Conservation (phyloP, 148 eudicot species). For the Rhododendron ferrugineum region DNA sequence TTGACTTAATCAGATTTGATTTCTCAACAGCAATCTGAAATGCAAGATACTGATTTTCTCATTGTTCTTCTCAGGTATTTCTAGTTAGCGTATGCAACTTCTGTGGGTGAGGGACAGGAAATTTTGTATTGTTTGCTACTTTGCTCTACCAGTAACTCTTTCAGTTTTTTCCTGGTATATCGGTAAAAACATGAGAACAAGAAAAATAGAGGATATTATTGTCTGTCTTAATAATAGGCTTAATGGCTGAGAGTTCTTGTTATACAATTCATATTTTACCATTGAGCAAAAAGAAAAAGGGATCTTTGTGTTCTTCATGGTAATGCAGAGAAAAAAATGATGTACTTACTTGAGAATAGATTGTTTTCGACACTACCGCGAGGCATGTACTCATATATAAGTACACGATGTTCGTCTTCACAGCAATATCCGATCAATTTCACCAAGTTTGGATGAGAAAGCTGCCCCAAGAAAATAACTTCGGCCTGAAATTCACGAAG, state of each 20-base stretch:
- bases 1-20: not conserved
- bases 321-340: not conserved
- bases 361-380: slow-evolving; percentile 87
- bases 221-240: not conserved
- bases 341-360: slow-evolving; percentile 69
- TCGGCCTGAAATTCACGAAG: slow-evolving; percentile 50
- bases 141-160: not conserved
- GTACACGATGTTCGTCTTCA: slow-evolving; percentile 72
- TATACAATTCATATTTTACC: not conserved
- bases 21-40: not conserved
- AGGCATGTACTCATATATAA: slow-evolving; percentile 81
- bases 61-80: not conserved
- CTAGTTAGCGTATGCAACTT: not conserved
- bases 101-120: not conserved
- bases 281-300: not conserved
- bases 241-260: not conserved
- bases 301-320: not conserved
- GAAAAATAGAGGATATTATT: not conserved
- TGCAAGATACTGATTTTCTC: not conserved
- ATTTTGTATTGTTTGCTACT: not conserved
- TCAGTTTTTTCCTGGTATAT: not conserved
- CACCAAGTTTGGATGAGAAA: slow-evolving; percentile 87
- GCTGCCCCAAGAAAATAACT: slow-evolving; percentile 84
- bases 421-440: slow-evolving; percentile 87
- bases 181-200: not conserved